Conservation (phyloP, 2,329 filamentous ascomycete species). For the Microsporum canis region DNA sequence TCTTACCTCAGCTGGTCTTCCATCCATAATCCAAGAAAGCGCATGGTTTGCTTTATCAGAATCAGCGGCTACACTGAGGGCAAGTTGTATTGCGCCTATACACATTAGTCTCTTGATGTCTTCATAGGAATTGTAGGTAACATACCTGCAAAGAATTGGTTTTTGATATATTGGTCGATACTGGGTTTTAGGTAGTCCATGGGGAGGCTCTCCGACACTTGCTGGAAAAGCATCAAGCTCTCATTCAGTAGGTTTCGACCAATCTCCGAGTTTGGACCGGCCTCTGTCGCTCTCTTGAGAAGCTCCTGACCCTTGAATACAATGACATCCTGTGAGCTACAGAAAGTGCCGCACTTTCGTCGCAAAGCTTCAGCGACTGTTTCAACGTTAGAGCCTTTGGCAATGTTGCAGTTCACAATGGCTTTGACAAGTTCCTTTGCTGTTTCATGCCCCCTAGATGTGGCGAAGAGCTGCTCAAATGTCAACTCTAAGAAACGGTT, state of each 20-base stretch:
- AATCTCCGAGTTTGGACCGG: conserved; percentile 60
- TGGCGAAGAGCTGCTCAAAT: conserved; percentile 78
- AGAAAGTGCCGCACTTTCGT: conserved; percentile 89
- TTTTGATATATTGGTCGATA: conserved; percentile 63
- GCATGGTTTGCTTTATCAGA: conserved; percentile 80
- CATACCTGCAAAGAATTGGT: conserved; percentile 74
- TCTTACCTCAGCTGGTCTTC: conserved; percentile 49
- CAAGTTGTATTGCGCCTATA: conserved; percentile 68
- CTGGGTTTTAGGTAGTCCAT: conserved; percentile 69
- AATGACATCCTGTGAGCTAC: conserved; percentile 90
- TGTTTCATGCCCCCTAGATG: conserved; percentile 66
- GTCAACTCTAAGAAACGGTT: conserved; percentile 64
- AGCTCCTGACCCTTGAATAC: conserved; percentile 98
- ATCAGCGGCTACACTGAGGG: conserved; percentile 69
- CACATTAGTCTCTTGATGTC: conserved; percentile 6
- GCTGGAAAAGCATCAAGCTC: conserved; percentile 75
- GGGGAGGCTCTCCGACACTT: conserved; percentile 73
- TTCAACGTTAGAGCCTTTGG: conserved; percentile 92
- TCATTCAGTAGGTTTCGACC: conserved; percentile 75
- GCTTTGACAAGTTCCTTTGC: conserved; percentile 93
- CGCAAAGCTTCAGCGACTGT: conserved; percentile 91
- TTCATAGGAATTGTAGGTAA: conserved; percentile 14
- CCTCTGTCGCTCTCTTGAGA: conserved; percentile 75
- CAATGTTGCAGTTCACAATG: conserved; percentile 95
- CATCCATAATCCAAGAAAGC: conserved; percentile 76